phyloP scores from a whole-genome alignment of 768 basidiomycete species.

The Cubamyces lactineus region DNA sequence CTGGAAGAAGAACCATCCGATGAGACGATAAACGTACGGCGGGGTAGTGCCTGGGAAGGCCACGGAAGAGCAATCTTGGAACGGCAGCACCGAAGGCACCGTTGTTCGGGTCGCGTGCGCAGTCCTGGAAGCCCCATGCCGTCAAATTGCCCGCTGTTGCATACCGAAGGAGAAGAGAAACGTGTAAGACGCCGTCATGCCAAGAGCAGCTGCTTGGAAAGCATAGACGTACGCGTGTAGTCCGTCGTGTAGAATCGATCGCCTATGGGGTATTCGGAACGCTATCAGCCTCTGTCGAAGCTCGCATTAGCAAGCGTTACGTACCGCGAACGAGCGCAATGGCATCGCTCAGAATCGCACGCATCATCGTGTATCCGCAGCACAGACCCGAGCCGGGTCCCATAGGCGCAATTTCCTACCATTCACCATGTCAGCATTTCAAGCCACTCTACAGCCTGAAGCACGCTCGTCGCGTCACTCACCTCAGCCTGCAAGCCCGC shows the following conservation, averaged over 20 bases:
- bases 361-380: conserved; percentile 81
- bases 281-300: background rate
- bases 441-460: background rate
- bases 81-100: conserved; percentile 80
- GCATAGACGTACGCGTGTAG: conserved; percentile 62
- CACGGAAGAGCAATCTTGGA: conserved; percentile 70
- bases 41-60: conserved; percentile 70
- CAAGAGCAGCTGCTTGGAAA: background rate
- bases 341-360: conserved; percentile 83
- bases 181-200: background rate
- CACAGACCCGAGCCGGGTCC: conserved; percentile 73
- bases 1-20: background rate
- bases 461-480: conserved; percentile 7
- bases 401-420: conserved; percentile 38
- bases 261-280: conserved; percentile 39
- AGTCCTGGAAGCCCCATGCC: conserved; percentile 78
- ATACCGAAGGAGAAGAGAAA: background rate
- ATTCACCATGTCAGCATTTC: background rate
- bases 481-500: conserved; percentile 42
- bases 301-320: background rate
- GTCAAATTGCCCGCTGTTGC: conserved; percentile 71
- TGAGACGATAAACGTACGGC: conserved; percentile 32
- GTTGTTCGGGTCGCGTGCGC: conserved; percentile 61
- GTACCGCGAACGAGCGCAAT: conserved; percentile 62
- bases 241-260: conserved; percentile 81